Percentiles rank a stretch among this genome's conserved stretches.
phyloP scores from a whole-genome alignment of 768 basidiomycete genomes.

The Exidia glandulosa region DNA sequence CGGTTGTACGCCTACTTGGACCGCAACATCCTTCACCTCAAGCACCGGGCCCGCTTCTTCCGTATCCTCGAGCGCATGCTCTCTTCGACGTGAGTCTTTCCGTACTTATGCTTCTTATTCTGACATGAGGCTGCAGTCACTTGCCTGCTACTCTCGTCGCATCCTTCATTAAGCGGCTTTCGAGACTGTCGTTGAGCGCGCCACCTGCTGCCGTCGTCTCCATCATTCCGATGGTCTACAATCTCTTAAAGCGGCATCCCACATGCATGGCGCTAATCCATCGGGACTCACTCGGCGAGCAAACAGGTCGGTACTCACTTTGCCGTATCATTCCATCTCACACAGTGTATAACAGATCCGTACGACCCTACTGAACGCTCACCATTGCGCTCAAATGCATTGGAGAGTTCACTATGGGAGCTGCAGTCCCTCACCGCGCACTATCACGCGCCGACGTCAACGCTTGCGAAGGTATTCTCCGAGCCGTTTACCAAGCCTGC shows the following conservation, averaged over 20 bases:
- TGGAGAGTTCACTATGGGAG: constrained; percentile 91
- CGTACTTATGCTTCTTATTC: not conserved
- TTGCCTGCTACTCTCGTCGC: constrained; percentile 86
- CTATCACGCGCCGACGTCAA: constrained; percentile 82
- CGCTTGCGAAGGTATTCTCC: constrained; percentile 71
- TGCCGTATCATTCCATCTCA: no score
- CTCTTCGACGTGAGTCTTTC: constrained; percentile 65
- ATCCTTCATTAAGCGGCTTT: constrained; percentile 86
- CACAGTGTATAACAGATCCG: constrained; percentile 38
- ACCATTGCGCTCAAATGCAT: constrained; percentile 66
- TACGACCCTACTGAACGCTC: constrained; percentile 58
- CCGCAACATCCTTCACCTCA: constrained; percentile 77
- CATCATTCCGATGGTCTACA: constrained; percentile 89
- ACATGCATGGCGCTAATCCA: constrained; percentile 91
- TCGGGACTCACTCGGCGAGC: constrained; percentile 26
- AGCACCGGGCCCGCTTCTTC: constrained; percentile 92
- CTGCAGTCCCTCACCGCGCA: constrained; percentile 67
- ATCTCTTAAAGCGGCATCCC: constrained; percentile 85
- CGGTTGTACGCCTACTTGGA: constrained; percentile 86
- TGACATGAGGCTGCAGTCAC: constrained; percentile 43
- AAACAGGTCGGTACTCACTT: no score
- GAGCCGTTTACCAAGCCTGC: constrained; percentile 88
- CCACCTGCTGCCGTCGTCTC: constrained; percentile 87
- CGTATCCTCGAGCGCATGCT: constrained; percentile 84
- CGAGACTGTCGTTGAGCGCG: constrained; percentile 71